A percentile compares a stretch with the other conserved stretches of the same genome.
Conservation (phyloP, 352 stramenopile genomes). For the Phytopythium oedochilum region DNA sequence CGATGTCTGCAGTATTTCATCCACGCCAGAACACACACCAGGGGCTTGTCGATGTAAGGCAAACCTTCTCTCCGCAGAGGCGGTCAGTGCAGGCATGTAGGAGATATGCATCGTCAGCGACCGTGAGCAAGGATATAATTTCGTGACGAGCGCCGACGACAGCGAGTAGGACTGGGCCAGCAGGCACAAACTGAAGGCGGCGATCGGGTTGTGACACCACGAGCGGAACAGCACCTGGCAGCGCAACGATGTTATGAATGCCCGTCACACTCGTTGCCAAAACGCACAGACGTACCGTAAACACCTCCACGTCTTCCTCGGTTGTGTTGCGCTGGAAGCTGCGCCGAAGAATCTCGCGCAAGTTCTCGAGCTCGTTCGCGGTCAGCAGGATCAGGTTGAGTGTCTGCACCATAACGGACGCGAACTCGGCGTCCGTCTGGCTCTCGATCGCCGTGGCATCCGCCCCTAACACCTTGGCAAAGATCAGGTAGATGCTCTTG, state of each 20-base stretch:
- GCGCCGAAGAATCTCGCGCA: slow-evolving; percentile 72
- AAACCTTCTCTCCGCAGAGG: background rate
- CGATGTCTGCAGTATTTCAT: slow-evolving; percentile 84
- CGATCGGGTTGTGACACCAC: slow-evolving; percentile 98
- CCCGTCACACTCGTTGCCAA: background rate
- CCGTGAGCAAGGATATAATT: slow-evolving; percentile 83
- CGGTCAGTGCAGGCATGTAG: slow-evolving; percentile 4
- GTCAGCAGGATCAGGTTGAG: slow-evolving; percentile 99
- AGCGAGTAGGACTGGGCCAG: slow-evolving; percentile 98
- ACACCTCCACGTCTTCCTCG: slow-evolving; percentile 76
- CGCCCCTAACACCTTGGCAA: slow-evolving; percentile 93
- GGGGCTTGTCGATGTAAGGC: slow-evolving; percentile 32
- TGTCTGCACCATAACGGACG: slow-evolving; percentile 98
- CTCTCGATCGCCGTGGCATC: slow-evolving; percentile 41
- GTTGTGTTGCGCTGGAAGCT: slow-evolving; percentile 71
- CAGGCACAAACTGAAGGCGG: slow-evolving; percentile 97
- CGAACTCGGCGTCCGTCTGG: slow-evolving; percentile 91
- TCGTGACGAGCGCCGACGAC: slow-evolving; percentile 93
- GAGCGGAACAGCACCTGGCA: slow-evolving; percentile 74
- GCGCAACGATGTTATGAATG: slow-evolving; percentile 1
- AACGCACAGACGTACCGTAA: slow-evolving; percentile 35
- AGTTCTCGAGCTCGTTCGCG: slow-evolving; percentile 93
- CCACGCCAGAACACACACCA: slow-evolving; percentile 9
- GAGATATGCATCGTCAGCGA: background rate
- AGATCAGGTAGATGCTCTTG: slow-evolving; percentile 97